These are phyloP conservation scores for Sanghuangporus sanghuang DNA, from an alignment of 1,284 basidiomycete species.

Conservation along the genomic window DNA sequence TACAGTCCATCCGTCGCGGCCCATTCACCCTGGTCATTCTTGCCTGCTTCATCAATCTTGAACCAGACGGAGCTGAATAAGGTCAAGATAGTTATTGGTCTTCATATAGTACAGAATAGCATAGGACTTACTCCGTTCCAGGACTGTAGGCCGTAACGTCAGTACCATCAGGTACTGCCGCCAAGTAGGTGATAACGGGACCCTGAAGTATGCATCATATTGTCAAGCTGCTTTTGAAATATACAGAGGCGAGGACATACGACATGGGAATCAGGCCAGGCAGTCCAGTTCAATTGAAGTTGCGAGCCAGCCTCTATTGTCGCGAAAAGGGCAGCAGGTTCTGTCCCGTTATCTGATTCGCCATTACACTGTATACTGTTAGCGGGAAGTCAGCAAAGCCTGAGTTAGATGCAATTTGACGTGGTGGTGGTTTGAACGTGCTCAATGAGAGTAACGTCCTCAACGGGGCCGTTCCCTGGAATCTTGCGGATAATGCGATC, in stretches of 20 bases:
- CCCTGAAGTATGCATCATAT: slow-evolving; percentile 24
- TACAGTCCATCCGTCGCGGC: slow-evolving; percentile 37
- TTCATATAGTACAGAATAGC: not conserved
- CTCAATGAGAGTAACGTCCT: slow-evolving; percentile 29
- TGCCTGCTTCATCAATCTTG: slow-evolving; percentile 42
- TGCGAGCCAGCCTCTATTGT: slow-evolving; percentile 40
- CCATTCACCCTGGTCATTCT: slow-evolving; percentile 38
- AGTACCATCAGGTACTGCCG: slow-evolving; percentile 32
- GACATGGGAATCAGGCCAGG: slow-evolving; percentile 40
- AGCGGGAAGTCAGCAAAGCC: slow-evolving; percentile 5
- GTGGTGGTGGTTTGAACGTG: slow-evolving; percentile 2
- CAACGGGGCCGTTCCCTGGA: slow-evolving; percentile 38
- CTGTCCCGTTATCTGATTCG: slow-evolving; percentile 33
- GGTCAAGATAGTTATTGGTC: not conserved
- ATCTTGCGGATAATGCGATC: slow-evolving; percentile 44
- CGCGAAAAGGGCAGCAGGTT: slow-evolving; percentile 39
- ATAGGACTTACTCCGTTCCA: slow-evolving; percentile 31
- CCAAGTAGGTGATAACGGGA: slow-evolving; percentile 45
- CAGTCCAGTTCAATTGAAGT: slow-evolving; percentile 42
- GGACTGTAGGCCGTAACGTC: slow-evolving; percentile 43
- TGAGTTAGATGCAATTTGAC: not conserved
- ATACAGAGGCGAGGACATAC: slow-evolving; percentile 18
- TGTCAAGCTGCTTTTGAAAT: not conserved
- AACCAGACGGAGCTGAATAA: slow-evolving; percentile 39
- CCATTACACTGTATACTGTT: slow-evolving; percentile 40